Conservation (phyloP, 2,329 filamentous ascomycete genomes). For the Alternaria atra region DNA sequence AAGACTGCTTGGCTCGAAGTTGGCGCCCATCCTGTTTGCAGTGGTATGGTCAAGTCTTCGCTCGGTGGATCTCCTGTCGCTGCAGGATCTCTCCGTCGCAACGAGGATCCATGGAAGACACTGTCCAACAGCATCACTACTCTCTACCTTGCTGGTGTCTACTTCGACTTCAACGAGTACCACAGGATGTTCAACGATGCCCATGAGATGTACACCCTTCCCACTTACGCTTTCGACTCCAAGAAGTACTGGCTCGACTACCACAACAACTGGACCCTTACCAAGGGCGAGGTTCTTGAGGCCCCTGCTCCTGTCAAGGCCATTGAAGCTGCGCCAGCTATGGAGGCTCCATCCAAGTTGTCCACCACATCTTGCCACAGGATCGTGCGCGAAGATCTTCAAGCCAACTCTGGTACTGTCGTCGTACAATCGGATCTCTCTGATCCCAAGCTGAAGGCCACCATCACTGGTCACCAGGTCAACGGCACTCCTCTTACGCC, state of each 20-base stretch:
- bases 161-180: conserved; percentile 76
- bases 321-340: conserved; percentile 52
- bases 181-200: conserved; percentile 68
- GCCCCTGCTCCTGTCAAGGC: conserved; percentile 51
- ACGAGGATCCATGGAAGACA: conserved; percentile 71
- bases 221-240: conserved; percentile 72
- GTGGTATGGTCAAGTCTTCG: conserved; percentile 72
- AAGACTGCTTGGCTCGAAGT: conserved; percentile 77
- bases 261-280: conserved; percentile 74
- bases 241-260: conserved; percentile 80
- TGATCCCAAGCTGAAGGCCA: conserved; percentile 68
- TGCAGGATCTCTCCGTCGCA: conserved; percentile 69
- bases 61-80: conserved; percentile 64
- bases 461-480: conserved; percentile 72
- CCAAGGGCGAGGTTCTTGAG: conserved; percentile 68
- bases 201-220: conserved; percentile 70
- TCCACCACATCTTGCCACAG: conserved; percentile 72
- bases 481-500: conserved; percentile 73
- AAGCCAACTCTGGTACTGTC: conserved; percentile 66
- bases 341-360: conserved; percentile 61
- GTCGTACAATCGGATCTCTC: conserved; percentile 73
- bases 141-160: conserved; percentile 69
- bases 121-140: conserved; percentile 66
- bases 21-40: conserved; percentile 76
- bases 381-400: conserved; percentile 69